These are phyloP conservation scores for Penicillium sp. DNA, from an alignment of 2,329 filamentous ascomycete species.

Conservation along the genomic window DNA sequence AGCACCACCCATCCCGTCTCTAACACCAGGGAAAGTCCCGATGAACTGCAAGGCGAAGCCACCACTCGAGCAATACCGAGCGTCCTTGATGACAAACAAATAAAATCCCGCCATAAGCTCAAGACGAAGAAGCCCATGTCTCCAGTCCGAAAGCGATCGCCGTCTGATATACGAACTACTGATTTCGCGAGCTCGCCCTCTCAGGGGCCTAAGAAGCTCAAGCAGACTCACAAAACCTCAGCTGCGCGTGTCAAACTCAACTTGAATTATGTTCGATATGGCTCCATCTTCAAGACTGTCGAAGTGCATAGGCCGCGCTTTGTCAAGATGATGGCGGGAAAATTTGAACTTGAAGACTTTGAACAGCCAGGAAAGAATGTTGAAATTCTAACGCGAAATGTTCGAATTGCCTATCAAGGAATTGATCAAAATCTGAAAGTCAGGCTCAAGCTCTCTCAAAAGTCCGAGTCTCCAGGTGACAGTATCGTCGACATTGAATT, in stretches of 20 bases:
- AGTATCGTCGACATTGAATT: slow-evolving; percentile 32
- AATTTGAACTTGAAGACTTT: slow-evolving; percentile 9
- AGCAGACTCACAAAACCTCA: slow-evolving; percentile 3
- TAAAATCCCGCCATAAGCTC: slow-evolving; percentile 2
- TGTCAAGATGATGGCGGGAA: background rate
- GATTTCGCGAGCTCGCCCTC: slow-evolving; percentile 22
- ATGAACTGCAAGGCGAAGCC: slow-evolving; percentile 40
- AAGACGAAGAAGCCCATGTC: slow-evolving; percentile 1
- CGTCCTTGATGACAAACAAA: slow-evolving; percentile 4
- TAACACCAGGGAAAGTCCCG: slow-evolving; percentile 36
- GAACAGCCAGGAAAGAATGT: background rate
- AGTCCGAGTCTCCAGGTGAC: slow-evolving; percentile 11
- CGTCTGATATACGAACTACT: slow-evolving; percentile 34
- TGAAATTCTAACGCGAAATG: slow-evolving; percentile 21
- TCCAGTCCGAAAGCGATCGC: slow-evolving; percentile 22
- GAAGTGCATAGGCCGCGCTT: slow-evolving; percentile 7
- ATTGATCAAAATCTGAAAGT: slow-evolving; percentile 27
- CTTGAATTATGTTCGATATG: slow-evolving; percentile 22
- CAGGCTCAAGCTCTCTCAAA: slow-evolving; percentile 26
- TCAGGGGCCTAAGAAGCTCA: slow-evolving; percentile 14
- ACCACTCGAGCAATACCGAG: slow-evolving; percentile 26
- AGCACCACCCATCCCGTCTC: slow-evolving; percentile 5
- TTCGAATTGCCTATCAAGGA: slow-evolving; percentile 22
- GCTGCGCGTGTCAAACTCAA: background rate
- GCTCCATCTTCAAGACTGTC: slow-evolving; percentile 10